These are phyloP conservation scores for Lepiota subincarnata DNA, from an alignment of 768 basidiomycete genomes.

Conservation along the genomic window DNA sequence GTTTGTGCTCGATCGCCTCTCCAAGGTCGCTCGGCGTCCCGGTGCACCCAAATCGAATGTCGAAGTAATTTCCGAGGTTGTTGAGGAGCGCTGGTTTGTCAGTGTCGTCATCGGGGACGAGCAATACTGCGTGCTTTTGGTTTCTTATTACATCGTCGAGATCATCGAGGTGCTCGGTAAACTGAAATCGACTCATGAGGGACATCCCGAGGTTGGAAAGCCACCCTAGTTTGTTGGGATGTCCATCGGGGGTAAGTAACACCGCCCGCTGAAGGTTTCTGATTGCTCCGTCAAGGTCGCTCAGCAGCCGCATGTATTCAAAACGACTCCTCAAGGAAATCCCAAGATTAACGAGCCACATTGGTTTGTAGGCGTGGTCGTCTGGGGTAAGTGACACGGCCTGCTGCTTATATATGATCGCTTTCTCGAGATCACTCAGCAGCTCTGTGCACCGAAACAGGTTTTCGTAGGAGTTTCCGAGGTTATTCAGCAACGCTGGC, in stretches of 20 bases:
- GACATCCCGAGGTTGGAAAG: background rate
- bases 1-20: no score
- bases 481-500: no score
- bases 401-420: no score
- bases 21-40: no score
- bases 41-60: no score
- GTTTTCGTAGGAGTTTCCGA: no score
- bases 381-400: no score
- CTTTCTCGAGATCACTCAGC: no score
- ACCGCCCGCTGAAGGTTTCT: background rate
- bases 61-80: background rate
- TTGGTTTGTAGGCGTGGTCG: no score
- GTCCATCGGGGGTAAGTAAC: background rate
- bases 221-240: background rate
- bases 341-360: background rate
- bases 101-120: no score
- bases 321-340: background rate
- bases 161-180: slow-evolving; percentile 5
- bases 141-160: background rate
- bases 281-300: background rate
- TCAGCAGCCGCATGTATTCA: background rate
- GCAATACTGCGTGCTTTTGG: background rate
- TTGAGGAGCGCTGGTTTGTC: background rate
- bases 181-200: slow-evolving; percentile 11
- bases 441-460: no score